Conservation (phyloP, 768 basidiomycete genomes). For the Boletus pseudo-olivaceus region DNA sequence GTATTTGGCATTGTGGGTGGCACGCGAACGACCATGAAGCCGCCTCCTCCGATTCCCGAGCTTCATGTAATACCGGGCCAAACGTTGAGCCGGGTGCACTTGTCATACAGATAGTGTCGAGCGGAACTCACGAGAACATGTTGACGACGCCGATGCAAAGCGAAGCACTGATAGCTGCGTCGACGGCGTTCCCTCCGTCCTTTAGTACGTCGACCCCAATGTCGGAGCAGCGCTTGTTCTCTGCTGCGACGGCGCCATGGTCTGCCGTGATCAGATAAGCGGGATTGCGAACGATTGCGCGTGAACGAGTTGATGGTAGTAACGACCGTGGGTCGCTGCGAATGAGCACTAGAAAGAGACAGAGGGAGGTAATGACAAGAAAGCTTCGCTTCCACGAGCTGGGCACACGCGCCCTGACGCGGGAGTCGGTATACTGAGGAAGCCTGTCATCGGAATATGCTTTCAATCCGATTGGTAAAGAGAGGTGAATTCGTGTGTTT, state of each 20-base stretch:
- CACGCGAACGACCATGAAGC: constrained; percentile 80
- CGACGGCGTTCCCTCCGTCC: constrained; percentile 88
- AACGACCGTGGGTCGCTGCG: not conserved
- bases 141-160: constrained; percentile 83
- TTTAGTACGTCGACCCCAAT: constrained; percentile 76
- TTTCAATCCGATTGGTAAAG: not conserved
- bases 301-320: not conserved
- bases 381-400: constrained; percentile 12
- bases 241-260: constrained; percentile 85
- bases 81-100: not conserved
- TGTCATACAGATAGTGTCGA: not conserved
- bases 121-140: constrained; percentile 74
- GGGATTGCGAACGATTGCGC: constrained; percentile 39
- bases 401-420: not conserved
- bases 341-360: constrained; percentile 11
- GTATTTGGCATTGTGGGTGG: constrained; percentile 45
- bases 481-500: not conserved
- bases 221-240: constrained; percentile 81
- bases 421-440: constrained; percentile 16
- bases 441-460: constrained; percentile 6
- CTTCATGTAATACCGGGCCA: constrained; percentile 31
- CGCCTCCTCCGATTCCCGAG: constrained; percentile 85
- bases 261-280: constrained; percentile 59
- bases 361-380: constrained; percentile 9
- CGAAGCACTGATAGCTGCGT: constrained; percentile 76